Conservation (phyloP, 2,329 filamentous ascomycete species). For the Pseudogymnoascus sp. region DNA sequence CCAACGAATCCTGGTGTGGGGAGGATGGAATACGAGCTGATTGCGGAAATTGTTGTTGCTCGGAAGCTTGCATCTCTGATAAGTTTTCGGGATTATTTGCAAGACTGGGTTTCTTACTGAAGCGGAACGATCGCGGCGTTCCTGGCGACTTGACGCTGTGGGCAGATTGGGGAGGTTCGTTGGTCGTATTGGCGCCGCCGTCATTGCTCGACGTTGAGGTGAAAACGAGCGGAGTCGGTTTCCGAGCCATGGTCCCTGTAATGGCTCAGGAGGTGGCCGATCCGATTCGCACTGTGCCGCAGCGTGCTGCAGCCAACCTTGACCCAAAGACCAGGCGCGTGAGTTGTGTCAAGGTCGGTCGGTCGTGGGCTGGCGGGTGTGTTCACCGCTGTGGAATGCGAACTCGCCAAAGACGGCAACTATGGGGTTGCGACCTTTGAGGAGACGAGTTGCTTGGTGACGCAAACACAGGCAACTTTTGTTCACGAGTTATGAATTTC, state of each 20-base stretch:
- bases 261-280: neutral
- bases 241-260: constrained; percentile 4
- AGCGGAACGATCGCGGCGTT: constrained; percentile 1
- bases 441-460: neutral
- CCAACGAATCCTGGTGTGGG: neutral
- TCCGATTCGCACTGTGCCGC: constrained; percentile 1
- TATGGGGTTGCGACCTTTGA: constrained; percentile 4
- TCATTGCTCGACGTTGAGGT: neutral
- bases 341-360: neutral
- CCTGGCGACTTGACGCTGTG: neutral
- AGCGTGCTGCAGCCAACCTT: constrained; percentile 9
- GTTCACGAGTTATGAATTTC: neutral
- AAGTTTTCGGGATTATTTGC: neutral
- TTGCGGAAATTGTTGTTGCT: neutral
- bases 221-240: constrained; percentile 2
- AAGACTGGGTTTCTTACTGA: constrained; percentile 1
- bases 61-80: constrained; percentile 1
- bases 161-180: neutral
- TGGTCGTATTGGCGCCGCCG: neutral
- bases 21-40: neutral
- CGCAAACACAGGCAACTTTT: neutral
- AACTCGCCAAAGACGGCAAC: constrained; percentile 1
- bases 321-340: constrained; percentile 5
- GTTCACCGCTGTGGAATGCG: neutral
- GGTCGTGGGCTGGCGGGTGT: neutral